Percentiles rank a stretch among this genome's conserved stretches.
Evolutionary conservation across 306 rosid genomes (phyloP).

Genomic region (Quercus alba): DNA sequence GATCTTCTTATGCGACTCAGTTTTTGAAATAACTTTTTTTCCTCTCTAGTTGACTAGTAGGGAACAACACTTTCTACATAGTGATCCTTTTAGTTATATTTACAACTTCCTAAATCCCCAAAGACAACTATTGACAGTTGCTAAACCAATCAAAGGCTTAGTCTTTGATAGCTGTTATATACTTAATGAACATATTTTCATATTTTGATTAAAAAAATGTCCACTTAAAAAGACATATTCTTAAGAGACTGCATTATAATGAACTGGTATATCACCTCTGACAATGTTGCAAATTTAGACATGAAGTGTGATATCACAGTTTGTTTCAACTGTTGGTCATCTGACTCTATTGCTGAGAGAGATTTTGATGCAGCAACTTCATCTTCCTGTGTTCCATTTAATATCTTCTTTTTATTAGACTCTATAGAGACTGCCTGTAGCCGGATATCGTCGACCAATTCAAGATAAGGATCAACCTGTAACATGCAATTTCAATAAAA

Average conservation of each 20-base stretch:
- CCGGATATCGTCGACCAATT: slow-evolving; percentile 60
- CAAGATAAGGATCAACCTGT: slow-evolving; percentile 89
- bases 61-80: background rate
- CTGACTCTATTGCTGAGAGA: slow-evolving; percentile 45
- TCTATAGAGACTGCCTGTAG: slow-evolving; percentile 58
- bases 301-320: slow-evolving; percentile 57
- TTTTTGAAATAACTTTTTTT: background rate
- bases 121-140: background rate
- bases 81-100: background rate
- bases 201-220: background rate
- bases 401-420: slow-evolving; percentile 34
- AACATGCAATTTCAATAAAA: slow-evolving; percentile 21
- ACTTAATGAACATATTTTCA: background rate
- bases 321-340: slow-evolving; percentile 68
- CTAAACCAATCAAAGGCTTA: background rate
- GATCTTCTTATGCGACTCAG: background rate
- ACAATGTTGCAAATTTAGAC: slow-evolving; percentile 58
- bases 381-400: slow-evolving; percentile 65
- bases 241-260: background rate
- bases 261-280: slow-evolving; percentile 59
- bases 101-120: background rate
- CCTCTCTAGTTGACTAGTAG: background rate
- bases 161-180: no score
- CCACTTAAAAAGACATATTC: background rate
- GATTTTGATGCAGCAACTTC: slow-evolving; percentile 57